Evolutionary conservation across 2,329 filamentous ascomycete species (phyloP), one percentile per base, ranked within the genome.

Genomic region (Fusarium proliferatum): DNA sequence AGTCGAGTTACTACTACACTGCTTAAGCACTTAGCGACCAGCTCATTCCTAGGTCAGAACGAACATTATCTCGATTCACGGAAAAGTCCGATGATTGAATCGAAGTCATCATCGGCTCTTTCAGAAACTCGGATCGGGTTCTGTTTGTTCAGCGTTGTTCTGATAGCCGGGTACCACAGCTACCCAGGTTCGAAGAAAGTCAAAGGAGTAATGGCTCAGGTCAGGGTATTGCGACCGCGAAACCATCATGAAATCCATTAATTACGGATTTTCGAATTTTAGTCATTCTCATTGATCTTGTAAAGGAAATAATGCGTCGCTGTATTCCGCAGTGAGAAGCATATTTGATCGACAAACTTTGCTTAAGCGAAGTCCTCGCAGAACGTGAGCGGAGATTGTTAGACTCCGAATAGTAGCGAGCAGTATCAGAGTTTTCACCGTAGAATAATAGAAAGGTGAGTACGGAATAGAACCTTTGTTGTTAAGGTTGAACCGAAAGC

Each of bases 401-500:
- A 33, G 36, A 46, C 6, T 19, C n/a, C 43, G 43, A 38, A 42
- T 26, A 21, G 7, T 19, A 17, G 39, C 28, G 56, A 46, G 26
- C 9, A 60, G 26, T 16, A 58, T n/a, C n/a, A 71, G 36, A 43
- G 19, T 28, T 48, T 38, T 58, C 15, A 65, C 38, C 43, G 56
- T 64, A 68, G 67, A 59, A 69, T 52, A 42, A 49, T 53, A 48
- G 49, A 64, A 74, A 48, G 19, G 30, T 3, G 33, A 42, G 39
- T 33, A 21, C 33, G 33, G 17, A 15, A 21, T 33, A 45, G 46
- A 63, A 38, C 8, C 38, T 42, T 64, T 53, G 48, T 42, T 36
- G 4, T 33, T 42, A 34, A 45, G 38, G 23, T 48, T 49, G 48
- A 52, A 15, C 23, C n/a, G 28, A 42, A 26, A 63, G 43, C 42